Base-by-base conservation (phyloP, 805 yeast species). In the Phaffomyces opuntiae region DNA sequence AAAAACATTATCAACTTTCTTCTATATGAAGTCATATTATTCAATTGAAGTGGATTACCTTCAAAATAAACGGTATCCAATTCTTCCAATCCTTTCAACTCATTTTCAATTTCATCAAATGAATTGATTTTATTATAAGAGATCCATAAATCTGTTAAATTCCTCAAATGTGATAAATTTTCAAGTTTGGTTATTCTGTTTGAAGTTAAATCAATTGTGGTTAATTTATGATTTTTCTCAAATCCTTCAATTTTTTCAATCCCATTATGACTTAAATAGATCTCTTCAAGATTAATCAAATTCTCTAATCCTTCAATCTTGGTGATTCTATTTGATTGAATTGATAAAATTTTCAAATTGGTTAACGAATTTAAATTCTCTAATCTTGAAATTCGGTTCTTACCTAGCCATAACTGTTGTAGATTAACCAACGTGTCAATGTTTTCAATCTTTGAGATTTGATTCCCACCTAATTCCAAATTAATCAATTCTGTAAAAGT, bases 121-220 rank as follows among this genome's bases (percentile, higher is more conserved):
- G 78, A 70, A 32, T 77, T 74, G 21, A 93, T 63, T 55, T 76
- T 64, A 63, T 91, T 93, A 57, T 78, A 77, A 0, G 96, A 85
- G 25, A 95, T 88, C 99, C 99, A 93, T 44, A 93, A 69, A 64
- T 93, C 99, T 9, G 96, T 89, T 47, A 93, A 70, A n/a, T 81
- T 58, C 1, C 53, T 62, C 47, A 93, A 72, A 54, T 85, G 93
- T 1, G 70, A 65, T 44, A 93, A 53, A 52, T 83, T 81, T 47
- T 78, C 81, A 37, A 93, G 65, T 42, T 75, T 73, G 4, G 72
- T 54, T 36, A 93, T 72, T 47, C 70, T 69, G 62, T 93, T 93
- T 2, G 86, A 77, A 0, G 97, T 83, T 19, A 93, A 74, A 61
- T 93, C 99, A 48, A 93, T 63, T 0, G 85, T 84, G 9, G 73